Base-by-base conservation (phyloP, 2,329 filamentous ascomycete genomes). In the Ceratocystis cacaofunesta region DNA sequence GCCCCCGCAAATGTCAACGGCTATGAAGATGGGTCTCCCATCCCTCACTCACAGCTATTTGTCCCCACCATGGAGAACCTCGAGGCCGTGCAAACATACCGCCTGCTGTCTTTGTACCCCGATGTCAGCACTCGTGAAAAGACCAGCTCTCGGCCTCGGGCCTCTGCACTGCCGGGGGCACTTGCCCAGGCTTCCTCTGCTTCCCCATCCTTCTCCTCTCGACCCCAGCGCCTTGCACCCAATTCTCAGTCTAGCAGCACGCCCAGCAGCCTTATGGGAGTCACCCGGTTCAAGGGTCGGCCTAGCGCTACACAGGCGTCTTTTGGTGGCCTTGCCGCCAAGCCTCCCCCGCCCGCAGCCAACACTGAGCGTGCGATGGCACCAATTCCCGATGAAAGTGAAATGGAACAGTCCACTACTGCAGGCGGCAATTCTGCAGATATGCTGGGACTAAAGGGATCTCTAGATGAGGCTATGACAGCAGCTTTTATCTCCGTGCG, bases 401-500 rank as follows among this genome's bases (percentile, higher is more conserved):
- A 52, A 1, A 12, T 43, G 25, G 61, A 36, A 3, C 58, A 55
- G 12, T 6, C 28, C 55, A 19, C 15, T 17, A 30, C 46, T 5
- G 12, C 44, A 10, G 32, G 32, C 3, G 32, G 32, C 6, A 8
- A 3, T 19, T 41, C n/a, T 5, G 57, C 32, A 15, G 60, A 62
- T 4, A 15, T 17, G 7, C 22, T 48, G 6, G 50, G 25, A n/a
- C 62, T 65, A 19, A 61, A 63, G 10, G 66, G 66, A 12, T 60
- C 68, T 3, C 30, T 61, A 5, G 66, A 69, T 4, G 68, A 69
- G n/a, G 68, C 68, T 6, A 74, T 85, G 32, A 74, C 86, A 63
- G 79, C 82, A 19, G 80, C 82, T 2, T 82, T 86, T 66, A 75
- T 86, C 62, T 79, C 81, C 15, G 76, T 86, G 46, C 78, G 80